Evolutionary conservation across 2,329 filamentous ascomycete genomes (phyloP), one percentile per base, ranked within the genome.

Genomic region (Penicillium janthinellum): DNA sequence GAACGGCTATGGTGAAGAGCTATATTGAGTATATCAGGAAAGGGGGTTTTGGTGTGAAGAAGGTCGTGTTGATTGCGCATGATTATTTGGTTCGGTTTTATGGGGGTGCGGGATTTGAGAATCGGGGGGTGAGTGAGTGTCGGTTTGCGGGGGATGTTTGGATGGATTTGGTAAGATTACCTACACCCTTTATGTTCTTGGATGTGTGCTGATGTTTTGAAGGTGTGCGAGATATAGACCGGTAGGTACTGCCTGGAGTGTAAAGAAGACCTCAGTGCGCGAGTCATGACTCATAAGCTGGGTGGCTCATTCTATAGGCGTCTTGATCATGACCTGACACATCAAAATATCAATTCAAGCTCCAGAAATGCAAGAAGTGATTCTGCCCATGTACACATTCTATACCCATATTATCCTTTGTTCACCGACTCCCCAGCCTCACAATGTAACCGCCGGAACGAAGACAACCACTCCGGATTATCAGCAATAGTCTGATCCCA

Each of bases 401-500:
- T 28, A 28, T 25, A 41, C n/a, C 10, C 49, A 8, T 28, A 35
- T 48, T 11, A 48, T 20, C 25, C 20, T 34, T 48, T 48, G 25
- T 14, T 1, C 2, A 20, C 38, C 37, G 25, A 37, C 22, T 59
- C 37, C 3, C 7, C 15, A 10, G 28, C n/a, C 28, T 51, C 60
- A 50, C 58, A 59, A 49, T 64, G 63, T 34, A 64, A 31, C 37
- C 44, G 28, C 20, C 63, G 58, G 54, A 70, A 70, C 6, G 49
- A 48, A 51, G 66, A 60, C 4, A 70, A 41, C 66, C 67, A 70
- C 38, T 66, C 62, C 2, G 59, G 58, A 53, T 65, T 65, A 57
- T 71, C 69, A 14, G 66, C 67, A 20, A 70, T 71, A 15, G 73
- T 76, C 39, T 77, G 73, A 54, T 82, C 79, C 81, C 81, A 83